These are phyloP conservation scores for Hymenoscyphus repandus DNA, from an alignment of 2,329 filamentous ascomycete species.

Conservation along the genomic window DNA sequence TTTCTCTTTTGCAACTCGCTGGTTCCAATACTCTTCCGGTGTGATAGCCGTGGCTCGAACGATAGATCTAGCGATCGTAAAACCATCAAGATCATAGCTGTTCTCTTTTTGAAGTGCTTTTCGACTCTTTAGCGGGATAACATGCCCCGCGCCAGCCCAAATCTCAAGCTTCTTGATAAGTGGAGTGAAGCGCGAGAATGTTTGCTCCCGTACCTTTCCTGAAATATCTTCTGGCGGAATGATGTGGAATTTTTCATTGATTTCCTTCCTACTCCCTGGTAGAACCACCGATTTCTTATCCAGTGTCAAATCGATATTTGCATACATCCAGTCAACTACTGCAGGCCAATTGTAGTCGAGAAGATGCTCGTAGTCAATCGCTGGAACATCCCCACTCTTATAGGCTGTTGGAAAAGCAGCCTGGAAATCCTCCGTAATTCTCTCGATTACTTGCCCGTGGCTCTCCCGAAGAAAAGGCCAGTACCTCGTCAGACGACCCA, in stretches of 20 bases:
- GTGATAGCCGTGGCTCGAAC: slow-evolving; percentile 55
- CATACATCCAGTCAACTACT: slow-evolving; percentile 62
- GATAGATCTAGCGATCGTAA: slow-evolving; percentile 51
- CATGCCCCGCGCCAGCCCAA: background rate
- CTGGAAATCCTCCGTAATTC: slow-evolving; percentile 59
- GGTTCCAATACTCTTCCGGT: slow-evolving; percentile 43
- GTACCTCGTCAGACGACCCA: slow-evolving; percentile 47
- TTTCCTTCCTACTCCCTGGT: slow-evolving; percentile 40
- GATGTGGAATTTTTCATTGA: slow-evolving; percentile 38
- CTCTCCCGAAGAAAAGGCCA: slow-evolving; percentile 50
- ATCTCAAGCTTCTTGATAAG: slow-evolving; percentile 39
- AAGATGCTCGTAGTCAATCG: slow-evolving; percentile 58
- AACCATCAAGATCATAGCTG: slow-evolving; percentile 26
- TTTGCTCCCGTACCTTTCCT: slow-evolving; percentile 41
- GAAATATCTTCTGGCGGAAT: slow-evolving; percentile 11
- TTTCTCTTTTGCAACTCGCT: slow-evolving; percentile 43
- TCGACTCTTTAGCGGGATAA: background rate
- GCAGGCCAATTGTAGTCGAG: slow-evolving; percentile 62
- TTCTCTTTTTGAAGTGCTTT: slow-evolving; percentile 17
- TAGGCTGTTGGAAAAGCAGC: slow-evolving; percentile 62
- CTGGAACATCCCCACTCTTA: slow-evolving; percentile 52
- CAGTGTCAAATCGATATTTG: slow-evolving; percentile 35
- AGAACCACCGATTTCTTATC: slow-evolving; percentile 41
- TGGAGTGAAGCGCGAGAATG: slow-evolving; percentile 51
- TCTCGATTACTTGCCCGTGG: slow-evolving; percentile 47